Base-by-base conservation (phyloP, 2,329 filamentous ascomycete genomes). In the Capronia epimyces region DNA sequence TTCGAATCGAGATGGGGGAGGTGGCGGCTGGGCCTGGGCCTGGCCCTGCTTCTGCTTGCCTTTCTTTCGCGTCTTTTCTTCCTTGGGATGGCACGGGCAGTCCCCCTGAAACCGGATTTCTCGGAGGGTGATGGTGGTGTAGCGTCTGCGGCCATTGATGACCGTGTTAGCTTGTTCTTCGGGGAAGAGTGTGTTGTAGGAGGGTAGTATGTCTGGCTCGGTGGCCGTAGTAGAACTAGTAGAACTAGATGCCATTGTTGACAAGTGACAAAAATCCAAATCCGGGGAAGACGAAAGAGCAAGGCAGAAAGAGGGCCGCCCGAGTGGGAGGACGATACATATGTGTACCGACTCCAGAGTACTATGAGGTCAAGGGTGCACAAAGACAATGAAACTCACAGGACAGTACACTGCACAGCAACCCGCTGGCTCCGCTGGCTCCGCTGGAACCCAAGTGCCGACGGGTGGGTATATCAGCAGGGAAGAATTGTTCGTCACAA, bases 51-150 rank as follows among this genome's bases (percentile, higher is more conserved):
- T 55, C 20, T 47, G 27, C 29, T 57, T 57, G 39, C 46, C 50
- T 43, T 55, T 55, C 34, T 57, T 57, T 22, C 34, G 24, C 3
- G 43, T 25, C 15, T 49, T 49, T 25, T 44, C 41, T 40, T 52
- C 45, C 40, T 36, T 46, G 12, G 57, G 54, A 44, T 61, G 59
- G 40, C 59, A 61, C 8, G 59, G 59, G 41, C 59, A 61, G 29
- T 57, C 59, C 12, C 44, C 36, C 9, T 55, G 57, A 49, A 57
- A 61, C 39, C 51, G 49, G 43, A 61, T 56, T 43, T 61, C 59
- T 22, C 57, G 55, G 5, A 58, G 50, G 10, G 59, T 61, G 27
- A 61, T 61, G 21, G 59, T 61, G n/a, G 59, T 61, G 44, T 52
- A 58, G 8, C 59, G 57, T 49, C 55, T 57, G 47, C 55, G 51